These are phyloP conservation scores for Fusarium penzigii DNA, from an alignment of 2,329 filamentous ascomycete genomes.

Conservation along the genomic window DNA sequence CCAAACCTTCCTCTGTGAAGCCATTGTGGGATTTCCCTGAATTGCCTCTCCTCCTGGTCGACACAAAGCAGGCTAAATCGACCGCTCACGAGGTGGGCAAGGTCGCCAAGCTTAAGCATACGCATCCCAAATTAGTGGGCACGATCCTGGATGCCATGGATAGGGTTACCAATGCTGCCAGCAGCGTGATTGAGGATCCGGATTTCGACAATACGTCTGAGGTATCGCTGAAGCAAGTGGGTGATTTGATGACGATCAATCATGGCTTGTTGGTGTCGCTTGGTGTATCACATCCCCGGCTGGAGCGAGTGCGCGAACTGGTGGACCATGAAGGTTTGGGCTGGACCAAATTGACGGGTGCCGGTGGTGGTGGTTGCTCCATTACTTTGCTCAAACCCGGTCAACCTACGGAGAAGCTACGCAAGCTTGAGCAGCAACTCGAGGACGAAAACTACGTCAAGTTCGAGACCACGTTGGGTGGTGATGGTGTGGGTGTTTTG, in stretches of 20 bases:
- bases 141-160: conserved; percentile 86
- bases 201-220: conserved; percentile 68
- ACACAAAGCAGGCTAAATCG: conserved; percentile 85
- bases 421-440: conserved; percentile 65
- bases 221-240: conserved; percentile 69
- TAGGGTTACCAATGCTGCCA: conserved; percentile 60
- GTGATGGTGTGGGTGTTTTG: conserved; percentile 90
- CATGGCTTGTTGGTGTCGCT: conserved; percentile 89
- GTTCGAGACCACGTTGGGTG: conserved; percentile 87
- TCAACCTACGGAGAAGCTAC: conserved; percentile 55
- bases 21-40: conserved; percentile 88
- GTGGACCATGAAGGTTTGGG: conserved; percentile 87
- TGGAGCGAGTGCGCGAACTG: conserved; percentile 89
- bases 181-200: conserved; percentile 56
- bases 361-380: conserved; percentile 92
- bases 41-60: conserved; percentile 83
- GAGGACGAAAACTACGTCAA: conserved; percentile 74
- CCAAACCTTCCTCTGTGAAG: conserved; percentile 72
- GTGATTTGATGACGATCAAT: conserved; percentile 89
- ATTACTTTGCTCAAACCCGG: conserved; percentile 84
- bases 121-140: conserved; percentile 76
- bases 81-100: conserved; percentile 86
- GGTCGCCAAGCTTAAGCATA: conserved; percentile 70
- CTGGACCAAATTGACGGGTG: conserved; percentile 97
- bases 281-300: conserved; percentile 89